Percentiles rank a stretch among this genome's conserved stretches.
phyloP scores from a whole-genome alignment of 2,329 filamentous ascomycete genomes.

The Dactylella cylindrospora region DNA sequence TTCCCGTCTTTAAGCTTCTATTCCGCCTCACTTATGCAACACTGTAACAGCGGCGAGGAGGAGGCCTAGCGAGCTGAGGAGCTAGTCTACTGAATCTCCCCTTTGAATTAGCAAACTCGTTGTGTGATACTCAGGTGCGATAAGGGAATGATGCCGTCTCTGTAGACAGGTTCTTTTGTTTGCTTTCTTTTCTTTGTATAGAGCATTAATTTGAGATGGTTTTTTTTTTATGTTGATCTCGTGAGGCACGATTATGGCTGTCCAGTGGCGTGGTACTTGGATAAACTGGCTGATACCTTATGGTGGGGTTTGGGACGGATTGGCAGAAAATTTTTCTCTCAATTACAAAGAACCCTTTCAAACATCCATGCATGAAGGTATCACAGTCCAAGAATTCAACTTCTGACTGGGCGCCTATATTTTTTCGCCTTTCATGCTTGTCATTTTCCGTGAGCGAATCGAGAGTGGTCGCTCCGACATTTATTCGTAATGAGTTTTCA shows the following conservation, averaged over 20 bases:
- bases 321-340: too few relatives aligned
- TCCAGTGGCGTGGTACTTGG: slow-evolving; percentile 43
- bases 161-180: slow-evolving; percentile 1
- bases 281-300: slow-evolving; percentile 35
- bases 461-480: too few relatives aligned
- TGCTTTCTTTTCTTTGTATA: too few relatives aligned
- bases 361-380: slow-evolving; percentile 35
- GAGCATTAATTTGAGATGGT: neutral
- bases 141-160: slow-evolving; percentile 17
- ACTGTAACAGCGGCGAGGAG: too few relatives aligned
- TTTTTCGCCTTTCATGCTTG: slow-evolving; percentile 15
- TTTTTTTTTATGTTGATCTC: slow-evolving; percentile 26
- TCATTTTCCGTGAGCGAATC: too few relatives aligned
- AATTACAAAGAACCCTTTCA: too few relatives aligned
- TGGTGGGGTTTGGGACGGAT: slow-evolving; percentile 35
- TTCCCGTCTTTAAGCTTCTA: slow-evolving; percentile 11
- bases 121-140: slow-evolving; percentile 25
- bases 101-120: slow-evolving; percentile 12
- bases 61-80: slow-evolving; percentile 10
- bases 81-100: neutral
- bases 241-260: slow-evolving; percentile 34
- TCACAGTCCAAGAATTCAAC: slow-evolving; percentile 36
- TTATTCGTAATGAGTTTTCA: too few relatives aligned
- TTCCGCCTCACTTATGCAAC: slow-evolving; percentile 23
- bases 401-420: slow-evolving; percentile 22